These are phyloP conservation scores for Boletellus deceptivus DNA, from an alignment of 1,284 basidiomycete species.

Conservation along the genomic window DNA sequence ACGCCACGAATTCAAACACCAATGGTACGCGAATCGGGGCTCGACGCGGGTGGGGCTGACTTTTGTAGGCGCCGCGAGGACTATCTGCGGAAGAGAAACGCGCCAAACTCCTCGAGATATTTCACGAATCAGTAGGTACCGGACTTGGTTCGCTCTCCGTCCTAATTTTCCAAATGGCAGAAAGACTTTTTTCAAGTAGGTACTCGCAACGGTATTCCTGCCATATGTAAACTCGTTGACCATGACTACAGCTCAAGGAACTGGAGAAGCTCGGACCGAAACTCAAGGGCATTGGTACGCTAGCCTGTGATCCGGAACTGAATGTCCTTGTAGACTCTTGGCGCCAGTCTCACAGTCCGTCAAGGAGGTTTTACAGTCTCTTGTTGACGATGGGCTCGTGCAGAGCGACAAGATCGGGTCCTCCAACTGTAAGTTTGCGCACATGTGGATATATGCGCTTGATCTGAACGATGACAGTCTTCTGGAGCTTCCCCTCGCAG, in stretches of 20 bases:
- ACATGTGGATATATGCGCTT: slow-evolving; percentile 32
- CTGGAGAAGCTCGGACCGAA: slow-evolving; percentile 83
- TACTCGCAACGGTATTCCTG: not conserved
- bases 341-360: slow-evolving; percentile 77
- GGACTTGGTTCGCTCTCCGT: not conserved
- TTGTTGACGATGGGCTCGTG: slow-evolving; percentile 82
- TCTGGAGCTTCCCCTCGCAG: slow-evolving; percentile 91
- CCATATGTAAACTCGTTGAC: not conserved
- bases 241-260: slow-evolving; percentile 67
- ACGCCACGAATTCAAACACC: not conserved
- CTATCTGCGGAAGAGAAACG: slow-evolving; percentile 81
- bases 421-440: slow-evolving; percentile 71
- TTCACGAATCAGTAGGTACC: slow-evolving; percentile 75
- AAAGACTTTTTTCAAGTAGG: slow-evolving; percentile 80
- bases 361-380: slow-evolving; percentile 82
- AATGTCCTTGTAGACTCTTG: not conserved
- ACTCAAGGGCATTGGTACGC: slow-evolving; percentile 81
- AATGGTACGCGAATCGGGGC: slow-evolving; percentile 23
- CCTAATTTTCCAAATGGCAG: slow-evolving; percentile 39
- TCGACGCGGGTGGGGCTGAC: slow-evolving; percentile 5
- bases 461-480: slow-evolving; percentile 54
- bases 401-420: slow-evolving; percentile 87
- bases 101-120: slow-evolving; percentile 79
- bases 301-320: too few relatives aligned
- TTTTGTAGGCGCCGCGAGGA: slow-evolving; percentile 67